phyloP scores from a whole-genome alignment of 441 rosid genomes.

The Erysimum cheiri region DNA sequence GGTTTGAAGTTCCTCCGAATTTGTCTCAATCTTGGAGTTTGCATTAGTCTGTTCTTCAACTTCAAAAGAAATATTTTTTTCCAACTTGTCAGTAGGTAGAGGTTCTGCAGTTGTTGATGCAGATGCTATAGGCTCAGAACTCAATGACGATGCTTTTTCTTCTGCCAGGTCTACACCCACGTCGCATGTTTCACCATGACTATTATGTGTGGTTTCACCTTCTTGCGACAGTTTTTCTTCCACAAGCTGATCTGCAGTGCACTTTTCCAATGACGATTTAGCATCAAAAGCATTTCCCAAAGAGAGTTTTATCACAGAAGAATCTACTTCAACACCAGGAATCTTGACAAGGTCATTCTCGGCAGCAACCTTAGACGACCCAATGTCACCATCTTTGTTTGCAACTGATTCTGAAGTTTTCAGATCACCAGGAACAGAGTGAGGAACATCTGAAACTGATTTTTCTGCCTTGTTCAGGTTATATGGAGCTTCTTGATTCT shows the following conservation, averaged over 20 bases:
- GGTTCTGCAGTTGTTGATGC: conserved; percentile 35
- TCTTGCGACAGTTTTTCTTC: conserved; percentile 34
- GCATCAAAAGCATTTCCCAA: conserved; percentile 18
- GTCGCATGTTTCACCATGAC: conserved; percentile 28
- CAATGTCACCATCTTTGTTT: conserved; percentile 31
- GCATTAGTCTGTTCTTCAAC: conserved; percentile 25
- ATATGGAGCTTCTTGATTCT: conserved; percentile 10
- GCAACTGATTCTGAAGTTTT: conserved; percentile 34
- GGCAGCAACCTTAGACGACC: conserved; percentile 24
- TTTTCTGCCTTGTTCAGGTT: conserved; percentile 16
- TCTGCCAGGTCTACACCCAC: conserved; percentile 19
- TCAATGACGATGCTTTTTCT: conserved; percentile 38
- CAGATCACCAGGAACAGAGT: conserved; percentile 33
- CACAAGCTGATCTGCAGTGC: conserved; percentile 34
- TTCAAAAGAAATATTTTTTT: conserved; percentile 19
- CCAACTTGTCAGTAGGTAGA: conserved; percentile 26
- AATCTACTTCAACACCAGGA: conserved; percentile 41
- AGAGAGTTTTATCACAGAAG: conserved; percentile 30
- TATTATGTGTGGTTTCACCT: conserved; percentile 26
- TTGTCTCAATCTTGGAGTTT: conserved; percentile 28
- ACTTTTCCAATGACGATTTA: conserved; percentile 18
- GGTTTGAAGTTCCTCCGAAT: conserved; percentile 35
- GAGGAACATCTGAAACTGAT: conserved; percentile 24
- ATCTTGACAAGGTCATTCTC: conserved; percentile 32
- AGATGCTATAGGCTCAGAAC: conserved; percentile 37